Percentiles rank a stretch among this genome's conserved stretches.
Evolutionary conservation across 73 alveolate genomes (phyloP).

Genomic region (Urostyla sp.): DNA sequence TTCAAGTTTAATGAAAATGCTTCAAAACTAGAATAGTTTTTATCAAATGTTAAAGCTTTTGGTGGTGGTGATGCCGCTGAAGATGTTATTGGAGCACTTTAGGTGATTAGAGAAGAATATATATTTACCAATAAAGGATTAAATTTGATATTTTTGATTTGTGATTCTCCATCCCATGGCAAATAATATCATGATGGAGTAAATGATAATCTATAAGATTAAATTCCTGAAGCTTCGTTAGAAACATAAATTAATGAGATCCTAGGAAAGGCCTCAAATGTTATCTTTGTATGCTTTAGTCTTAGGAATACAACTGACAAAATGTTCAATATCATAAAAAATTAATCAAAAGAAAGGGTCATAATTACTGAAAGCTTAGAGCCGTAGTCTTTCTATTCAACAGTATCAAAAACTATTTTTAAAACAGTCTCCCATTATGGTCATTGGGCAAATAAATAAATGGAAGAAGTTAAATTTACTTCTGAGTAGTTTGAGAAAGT

Average conservation of each 20-base stretch:
- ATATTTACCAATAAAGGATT: conserved; percentile 32
- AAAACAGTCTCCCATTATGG: neutral
- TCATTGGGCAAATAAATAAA: neutral
- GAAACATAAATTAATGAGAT: neutral
- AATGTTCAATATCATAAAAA: neutral
- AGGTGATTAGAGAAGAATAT: neutral
- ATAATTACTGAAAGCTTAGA: neutral
- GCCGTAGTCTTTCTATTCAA: neutral
- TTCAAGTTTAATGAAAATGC: conserved; percentile 5
- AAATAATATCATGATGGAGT: conserved; percentile 23
- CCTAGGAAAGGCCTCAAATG: neutral
- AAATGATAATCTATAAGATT: conserved; percentile 11
- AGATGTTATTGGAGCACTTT: conserved; percentile 42
- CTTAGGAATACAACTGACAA: neutral
- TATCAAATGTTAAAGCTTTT: neutral
- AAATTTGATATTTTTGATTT: conserved; percentile 11
- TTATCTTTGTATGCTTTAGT: neutral
- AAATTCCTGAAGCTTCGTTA: neutral
- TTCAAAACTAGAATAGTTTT: neutral
- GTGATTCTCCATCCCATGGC: conserved; percentile 56
- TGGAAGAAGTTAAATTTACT: neutral
- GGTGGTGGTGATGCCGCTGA: conserved; percentile 62
- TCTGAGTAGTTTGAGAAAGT: neutral
- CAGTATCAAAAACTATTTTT: neutral
- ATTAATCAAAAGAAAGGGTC: neutral